phyloP scores from a whole-genome alignment of 164 flowering plant species.

The Annona cherimola region DNA sequence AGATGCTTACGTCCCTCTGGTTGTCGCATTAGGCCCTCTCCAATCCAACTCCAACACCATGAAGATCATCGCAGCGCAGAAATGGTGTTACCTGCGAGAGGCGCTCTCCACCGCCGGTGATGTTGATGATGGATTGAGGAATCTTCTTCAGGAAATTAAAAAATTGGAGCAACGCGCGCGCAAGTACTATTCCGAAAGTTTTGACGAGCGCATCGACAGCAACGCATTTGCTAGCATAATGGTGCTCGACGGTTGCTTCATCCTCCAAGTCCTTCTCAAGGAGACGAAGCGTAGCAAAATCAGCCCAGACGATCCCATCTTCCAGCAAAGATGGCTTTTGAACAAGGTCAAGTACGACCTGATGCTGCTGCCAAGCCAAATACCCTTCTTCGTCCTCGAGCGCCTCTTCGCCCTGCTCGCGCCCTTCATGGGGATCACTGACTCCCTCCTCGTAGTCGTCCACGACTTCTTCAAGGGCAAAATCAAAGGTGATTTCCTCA shows the following conservation, averaged over 20 bases:
- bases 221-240: slow-evolving; percentile 14
- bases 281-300: slow-evolving; percentile 20
- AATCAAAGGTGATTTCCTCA: no score
- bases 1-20: background rate
- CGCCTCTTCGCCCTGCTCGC: background rate
- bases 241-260: slow-evolving; percentile 7
- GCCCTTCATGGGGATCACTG: background rate
- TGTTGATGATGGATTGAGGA: no score
- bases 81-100: background rate
- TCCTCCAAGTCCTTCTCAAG: slow-evolving; percentile 16
- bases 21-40: background rate
- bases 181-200: slow-evolving; percentile 40
- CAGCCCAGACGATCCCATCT: background rate
- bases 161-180: slow-evolving; percentile 20
- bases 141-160: background rate
- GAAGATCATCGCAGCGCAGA: slow-evolving; percentile 3
- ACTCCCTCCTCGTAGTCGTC: background rate
- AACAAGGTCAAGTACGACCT: background rate
- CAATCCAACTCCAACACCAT: background rate
- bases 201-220: slow-evolving; percentile 24
- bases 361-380: background rate
- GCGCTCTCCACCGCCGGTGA: background rate
- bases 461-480: background rate
- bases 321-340: background rate
- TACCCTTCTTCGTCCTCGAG: slow-evolving; percentile 2